Base-by-base conservation (phyloP, 805 yeast species). In the Starmerella vitae region DNA sequence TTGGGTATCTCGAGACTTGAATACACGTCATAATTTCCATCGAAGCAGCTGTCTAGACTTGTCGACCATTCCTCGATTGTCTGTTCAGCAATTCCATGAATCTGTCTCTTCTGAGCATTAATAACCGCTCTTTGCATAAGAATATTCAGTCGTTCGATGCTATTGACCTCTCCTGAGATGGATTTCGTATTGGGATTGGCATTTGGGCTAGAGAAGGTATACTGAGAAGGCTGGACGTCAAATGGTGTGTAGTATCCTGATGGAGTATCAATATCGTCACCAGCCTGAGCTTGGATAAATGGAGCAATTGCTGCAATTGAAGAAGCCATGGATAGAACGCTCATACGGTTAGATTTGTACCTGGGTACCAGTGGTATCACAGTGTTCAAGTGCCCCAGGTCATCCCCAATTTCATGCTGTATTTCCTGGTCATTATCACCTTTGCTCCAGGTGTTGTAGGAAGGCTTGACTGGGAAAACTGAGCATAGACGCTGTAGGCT, bases 251-350 rank as follows among this genome's bases (percentile, higher is more conserved):
- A 22, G 12, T 22, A 22, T 6, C 14, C 30, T 6, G n/a, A 10
- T 12, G 17, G 30, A 27, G 8, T 12, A 13, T n/a, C 10, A 13
- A 6, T 13, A 10, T 31, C 26, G 10, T 31, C 25, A 20, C 20
- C 17, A 9, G 20, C 5, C 8, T 18, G 33, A 10, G 21, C 20
- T 18, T 20, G 12, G 12, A 47, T 41, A 7, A 36, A 36, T 10
- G 52, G 52, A 0, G 45, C 47, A 15, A 49, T 18, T 1, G 42
- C 45, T 3, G 44, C 42, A 10, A 49, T 35, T 1, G 52, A 47
- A 2, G 52, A 49, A 5, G 51, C 52, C 21, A 47, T 30, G 5
- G 48, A 43, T 20, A 43, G 7, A 4, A 42, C 18, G 30, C 52
- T 49, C 30, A 47, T 12, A 8, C 52, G 47, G 18, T 45, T 45